Evolutionary conservation across 169 alveolate genomes (phyloP), one percentile per base, ranked within the genome.

Genomic region (Neospora caninum): DNA sequence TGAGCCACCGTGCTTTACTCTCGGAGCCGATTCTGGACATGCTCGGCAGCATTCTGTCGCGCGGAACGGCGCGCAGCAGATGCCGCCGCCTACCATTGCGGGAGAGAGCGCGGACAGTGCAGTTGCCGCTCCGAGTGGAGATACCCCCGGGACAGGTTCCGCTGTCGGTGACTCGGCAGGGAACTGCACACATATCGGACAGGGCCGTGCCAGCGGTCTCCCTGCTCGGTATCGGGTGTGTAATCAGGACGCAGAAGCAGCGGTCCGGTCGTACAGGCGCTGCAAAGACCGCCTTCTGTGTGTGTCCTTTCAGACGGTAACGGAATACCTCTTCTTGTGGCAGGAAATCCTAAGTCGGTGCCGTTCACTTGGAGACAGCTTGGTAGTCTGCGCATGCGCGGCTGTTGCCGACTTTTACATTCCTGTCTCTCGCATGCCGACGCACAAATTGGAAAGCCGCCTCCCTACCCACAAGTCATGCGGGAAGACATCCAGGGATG

Each of bases 381-480:
- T 92, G 36, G 88, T 92, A 54, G 73, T 92, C 31, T 92, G 92
- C 45, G 88, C 95, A 2, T 89, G 92, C 53, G 95, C 95, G 27
- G 95, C 95, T n/a, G 95, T 92, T 0, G 87, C 95, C 25, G 95
- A 92, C 41, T 92, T 92, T 86, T 92, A 92, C 80, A 45, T 92
- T 58, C 95, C 95, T 13, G 29, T 41, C 64, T 36, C 88, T 1
- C 36, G 39, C 80, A 92, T 83, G 95, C 31, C 95, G 16, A 41
- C 86, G 64, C 95, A 92, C 92, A 92, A 92, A 36, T 88, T 92
- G 45, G 82, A 67, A 25, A 69, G 80, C 41, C 54, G 89, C 7
- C 89, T 39, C 36, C 70, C 70, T 27, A 13, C 41, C 45, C 31
- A 18, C 25, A 38, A 49, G 58, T 22, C 80, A 13, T 27, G 41